Percentiles rank a stretch among this genome's conserved stretches.
phyloP scores from a whole-genome alignment of 2,329 filamentous ascomycete genomes.

The Xylaria sp. region DNA sequence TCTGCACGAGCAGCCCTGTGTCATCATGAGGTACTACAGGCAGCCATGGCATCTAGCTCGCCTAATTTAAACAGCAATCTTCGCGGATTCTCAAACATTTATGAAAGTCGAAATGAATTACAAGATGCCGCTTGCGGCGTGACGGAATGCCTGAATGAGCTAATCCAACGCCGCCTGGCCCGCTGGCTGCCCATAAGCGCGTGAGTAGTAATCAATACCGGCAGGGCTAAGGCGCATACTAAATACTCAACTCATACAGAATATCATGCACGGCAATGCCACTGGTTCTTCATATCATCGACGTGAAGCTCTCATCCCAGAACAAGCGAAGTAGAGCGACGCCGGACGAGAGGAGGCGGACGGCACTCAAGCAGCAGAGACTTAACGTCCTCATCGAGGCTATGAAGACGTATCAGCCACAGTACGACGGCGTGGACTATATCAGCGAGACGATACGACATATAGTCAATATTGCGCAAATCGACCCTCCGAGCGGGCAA shows the following conservation, averaged over 20 bases:
- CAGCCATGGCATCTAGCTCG: constrained; percentile 48
- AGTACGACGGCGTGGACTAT: constrained; percentile 53
- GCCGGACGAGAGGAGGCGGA: constrained; percentile 41
- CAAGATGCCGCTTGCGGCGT: constrained; percentile 51
- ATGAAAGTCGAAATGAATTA: constrained; percentile 50
- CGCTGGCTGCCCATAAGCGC: constrained; percentile 55
- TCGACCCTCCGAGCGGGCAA: constrained; percentile 38
- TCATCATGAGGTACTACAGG: constrained; percentile 53
- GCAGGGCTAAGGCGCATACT: not conserved
- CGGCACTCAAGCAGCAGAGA: constrained; percentile 49
- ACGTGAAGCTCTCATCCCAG: constrained; percentile 44
- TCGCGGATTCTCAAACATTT: constrained; percentile 45
- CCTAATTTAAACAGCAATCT: constrained; percentile 41
- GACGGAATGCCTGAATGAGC: constrained; percentile 53
- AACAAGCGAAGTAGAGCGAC: constrained; percentile 29
- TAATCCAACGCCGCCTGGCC: constrained; percentile 51
- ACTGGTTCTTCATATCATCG: constrained; percentile 46
- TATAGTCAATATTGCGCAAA: constrained; percentile 49
- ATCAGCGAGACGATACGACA: constrained; percentile 51
- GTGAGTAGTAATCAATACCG: constrained; percentile 39
- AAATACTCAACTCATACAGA: constrained; percentile 20
- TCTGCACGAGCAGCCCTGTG: constrained; percentile 51
- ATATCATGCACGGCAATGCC: constrained; percentile 46
- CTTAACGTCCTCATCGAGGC: constrained; percentile 52
- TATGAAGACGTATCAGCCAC: constrained; percentile 53